These are phyloP conservation scores for Phyllosticta citrichinensis DNA, from an alignment of 2,329 filamentous ascomycete genomes.

Conservation along the genomic window DNA sequence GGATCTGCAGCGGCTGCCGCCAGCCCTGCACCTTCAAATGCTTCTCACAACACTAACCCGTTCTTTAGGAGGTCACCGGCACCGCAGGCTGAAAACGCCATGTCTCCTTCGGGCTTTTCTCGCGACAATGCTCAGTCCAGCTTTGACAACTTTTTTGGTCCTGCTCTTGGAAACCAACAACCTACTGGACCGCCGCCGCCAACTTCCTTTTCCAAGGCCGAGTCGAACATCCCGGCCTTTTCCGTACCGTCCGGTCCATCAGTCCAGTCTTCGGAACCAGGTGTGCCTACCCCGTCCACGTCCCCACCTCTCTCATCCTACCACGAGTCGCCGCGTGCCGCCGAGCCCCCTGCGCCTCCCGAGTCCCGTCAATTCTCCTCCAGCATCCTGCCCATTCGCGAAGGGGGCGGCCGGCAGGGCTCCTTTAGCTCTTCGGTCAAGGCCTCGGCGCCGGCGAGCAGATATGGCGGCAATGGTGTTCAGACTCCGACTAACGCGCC, in stretches of 20 bases:
- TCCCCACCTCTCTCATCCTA: constrained; percentile 50
- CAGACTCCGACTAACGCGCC: constrained; percentile 36
- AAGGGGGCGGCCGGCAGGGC: constrained; percentile 46
- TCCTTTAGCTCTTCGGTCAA: constrained; percentile 69
- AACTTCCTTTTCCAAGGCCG: constrained; percentile 50
- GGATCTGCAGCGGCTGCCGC: constrained; percentile 40
- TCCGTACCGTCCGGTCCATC: constrained; percentile 33
- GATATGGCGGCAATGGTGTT: constrained; percentile 45
- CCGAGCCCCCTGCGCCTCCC: constrained; percentile 54
- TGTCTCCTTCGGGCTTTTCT: constrained; percentile 40
- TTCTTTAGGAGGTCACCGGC: constrained; percentile 68
- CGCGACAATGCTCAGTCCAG: constrained; percentile 26
- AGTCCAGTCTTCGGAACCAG: constrained; percentile 37
- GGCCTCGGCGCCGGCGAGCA: constrained; percentile 61
- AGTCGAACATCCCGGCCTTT: constrained; percentile 30
- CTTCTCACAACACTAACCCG: constrained; percentile 75
- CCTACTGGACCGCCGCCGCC: constrained; percentile 37
- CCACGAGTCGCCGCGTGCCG: constrained; percentile 44
- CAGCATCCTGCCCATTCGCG: constrained; percentile 60
- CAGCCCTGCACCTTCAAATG: constrained; percentile 54
- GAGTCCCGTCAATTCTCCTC: constrained; percentile 71
- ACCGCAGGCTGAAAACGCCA: constrained; percentile 38
- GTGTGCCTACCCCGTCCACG: constrained; percentile 50
- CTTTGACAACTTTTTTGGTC: constrained; percentile 82
- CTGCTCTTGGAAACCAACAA: constrained; percentile 44